phyloP scores from a whole-genome alignment of 257 asterid genomes.

The Solanum sparsipilum region DNA sequence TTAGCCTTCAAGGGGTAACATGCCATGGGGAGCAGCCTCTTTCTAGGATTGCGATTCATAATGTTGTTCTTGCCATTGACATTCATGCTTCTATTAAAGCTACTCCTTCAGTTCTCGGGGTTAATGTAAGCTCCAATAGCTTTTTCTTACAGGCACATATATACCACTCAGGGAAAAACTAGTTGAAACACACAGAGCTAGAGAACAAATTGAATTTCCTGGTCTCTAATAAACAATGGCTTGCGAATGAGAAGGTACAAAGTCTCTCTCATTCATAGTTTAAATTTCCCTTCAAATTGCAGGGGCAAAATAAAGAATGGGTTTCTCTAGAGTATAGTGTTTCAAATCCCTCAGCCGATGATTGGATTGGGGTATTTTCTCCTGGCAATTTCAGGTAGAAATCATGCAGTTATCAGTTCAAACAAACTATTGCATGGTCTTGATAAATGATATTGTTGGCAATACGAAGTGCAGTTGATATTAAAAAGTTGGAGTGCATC shows the following conservation, averaged over 20 bases:
- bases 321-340: slow-evolving; percentile 38
- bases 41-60: slow-evolving; percentile 43
- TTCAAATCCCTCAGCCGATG: slow-evolving; percentile 51
- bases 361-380: slow-evolving; percentile 96
- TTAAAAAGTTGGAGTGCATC: neutral
- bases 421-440: neutral
- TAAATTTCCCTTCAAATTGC: neutral
- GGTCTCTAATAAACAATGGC: neutral
- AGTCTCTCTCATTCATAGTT: neutral
- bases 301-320: slow-evolving; percentile 64
- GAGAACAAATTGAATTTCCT: neutral
- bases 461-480: neutral
- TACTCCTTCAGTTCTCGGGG: slow-evolving; percentile 73
- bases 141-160: neutral
- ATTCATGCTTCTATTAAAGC: slow-evolving; percentile 45
- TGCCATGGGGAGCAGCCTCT: slow-evolving; percentile 81
- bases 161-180: neutral
- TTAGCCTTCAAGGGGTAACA: slow-evolving; percentile 30
- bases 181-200: neutral
- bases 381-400: slow-evolving; percentile 84
- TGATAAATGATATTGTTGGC: neutral
- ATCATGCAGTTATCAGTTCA: neutral
- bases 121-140: slow-evolving; percentile 19
- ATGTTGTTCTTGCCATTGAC: slow-evolving; percentile 51
- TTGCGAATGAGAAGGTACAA: neutral